Base-by-base conservation (phyloP, 2,329 filamentous ascomycete species). In the Epichloe typhina region DNA sequence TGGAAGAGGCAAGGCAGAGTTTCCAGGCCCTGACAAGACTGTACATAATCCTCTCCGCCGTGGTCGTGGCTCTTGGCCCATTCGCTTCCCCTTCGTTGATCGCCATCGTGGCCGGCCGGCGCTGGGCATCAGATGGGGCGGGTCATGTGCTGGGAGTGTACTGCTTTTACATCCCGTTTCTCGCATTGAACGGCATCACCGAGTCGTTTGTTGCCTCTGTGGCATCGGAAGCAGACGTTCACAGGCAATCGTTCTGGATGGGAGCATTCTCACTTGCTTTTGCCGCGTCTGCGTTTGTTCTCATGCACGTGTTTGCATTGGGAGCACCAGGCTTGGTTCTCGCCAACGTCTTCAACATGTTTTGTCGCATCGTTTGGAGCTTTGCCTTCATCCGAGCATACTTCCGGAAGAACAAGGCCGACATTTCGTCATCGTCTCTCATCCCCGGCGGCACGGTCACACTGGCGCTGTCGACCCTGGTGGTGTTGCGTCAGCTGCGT, bases 181-280 rank as follows among this genome's bases (percentile, higher is more conserved):
- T 97, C 4, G 93, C 91, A 3, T 71, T 95, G 59, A 98, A 98
- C 62, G 93, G 93, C 48, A 80, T 97, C 21, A 81, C 85, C 2
- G 93, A 98, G 68, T 88, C 89, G 0, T 97, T 98, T 59, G 90
- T 97, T 15, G 84, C 90, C 1, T 88, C 88, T 2, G 87, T 94
- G 1, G 90, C 91, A 0, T 83, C 79, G 0, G 77, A 88, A 55
- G 67, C 74, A 4, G 77, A 97, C 57, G 78, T 98, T 3, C 81
- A 88, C 55, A 67, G 64, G 4, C 93, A 98, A 65, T 88, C 86
- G 0, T 64, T 80, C 4, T 93, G 83, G 82, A 97, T 98, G 91
- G 77, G 79, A 4, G 74, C 69, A 2, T 96, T 95, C 64, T 95
- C 88, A 3, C 70, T 76, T 7, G 77, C 79, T 2, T 97, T 96